Percentiles rank a stretch among this genome's conserved stretches.
These are phyloP conservation scores for Lagenidium giganteum DNA, from an alignment of 352 stramenopile genomes.

Conservation along the genomic window DNA sequence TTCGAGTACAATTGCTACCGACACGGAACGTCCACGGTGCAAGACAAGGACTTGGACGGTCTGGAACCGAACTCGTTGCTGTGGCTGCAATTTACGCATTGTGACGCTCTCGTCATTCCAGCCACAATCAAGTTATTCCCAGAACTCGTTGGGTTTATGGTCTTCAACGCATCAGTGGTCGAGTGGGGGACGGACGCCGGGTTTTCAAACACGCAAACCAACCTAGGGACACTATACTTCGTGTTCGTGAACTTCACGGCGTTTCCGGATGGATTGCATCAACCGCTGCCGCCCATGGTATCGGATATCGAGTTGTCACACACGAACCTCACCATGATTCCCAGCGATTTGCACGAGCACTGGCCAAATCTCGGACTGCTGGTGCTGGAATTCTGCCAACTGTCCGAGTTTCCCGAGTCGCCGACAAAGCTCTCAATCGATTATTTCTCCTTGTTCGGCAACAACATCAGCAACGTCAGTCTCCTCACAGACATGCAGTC, in stretches of 20 bases:
- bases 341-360: slow-evolving; percentile 6
- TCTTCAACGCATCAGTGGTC: slow-evolving; percentile 14
- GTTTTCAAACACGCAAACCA: slow-evolving; percentile 5
- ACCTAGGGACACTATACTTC: slow-evolving; percentile 5
- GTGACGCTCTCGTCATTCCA: slow-evolving; percentile 5
- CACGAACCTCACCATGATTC: slow-evolving; percentile 11
- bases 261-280: slow-evolving; percentile 6
- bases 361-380: slow-evolving; percentile 10
- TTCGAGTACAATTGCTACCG: slow-evolving; percentile 13
- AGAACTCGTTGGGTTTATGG: slow-evolving; percentile 11
- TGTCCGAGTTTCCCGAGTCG: slow-evolving; percentile 11
- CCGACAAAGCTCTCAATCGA: too few relatives aligned
- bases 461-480: too few relatives aligned
- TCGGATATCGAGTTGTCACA: slow-evolving; percentile 12
- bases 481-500: too few relatives aligned
- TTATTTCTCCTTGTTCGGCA: slow-evolving; percentile 13
- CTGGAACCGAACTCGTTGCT: slow-evolving; percentile 11
- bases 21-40: slow-evolving; percentile 1
- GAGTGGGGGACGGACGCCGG: slow-evolving; percentile 11
- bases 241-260: slow-evolving; percentile 9
- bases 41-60: slow-evolving; percentile 1
- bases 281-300: slow-evolving; percentile 2
- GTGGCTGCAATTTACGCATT: slow-evolving; percentile 14
- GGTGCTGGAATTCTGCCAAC: slow-evolving; percentile 11
- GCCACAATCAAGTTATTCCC: slow-evolving; percentile 1